Evolutionary conservation across 306 rosid genomes (phyloP).

Genomic region (Boehmeria nivea): DNA sequence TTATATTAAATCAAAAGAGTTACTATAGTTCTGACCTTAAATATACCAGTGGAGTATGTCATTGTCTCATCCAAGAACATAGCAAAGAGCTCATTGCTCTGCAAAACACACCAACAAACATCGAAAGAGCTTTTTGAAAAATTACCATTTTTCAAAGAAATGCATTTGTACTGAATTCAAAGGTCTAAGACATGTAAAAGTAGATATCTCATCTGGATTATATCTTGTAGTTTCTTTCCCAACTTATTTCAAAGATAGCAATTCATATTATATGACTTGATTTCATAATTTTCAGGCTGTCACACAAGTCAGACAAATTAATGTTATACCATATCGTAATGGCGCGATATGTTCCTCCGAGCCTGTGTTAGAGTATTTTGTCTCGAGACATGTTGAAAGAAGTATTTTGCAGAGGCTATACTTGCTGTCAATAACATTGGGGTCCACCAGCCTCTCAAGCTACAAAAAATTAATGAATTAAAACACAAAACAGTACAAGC

Average conservation of each 20-base stretch:
- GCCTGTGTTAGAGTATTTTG: constrained; percentile 82
- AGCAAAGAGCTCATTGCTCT: constrained; percentile 85
- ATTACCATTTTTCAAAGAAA: too few relatives aligned
- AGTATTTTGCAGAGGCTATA: constrained; percentile 69
- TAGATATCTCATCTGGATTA: not conserved
- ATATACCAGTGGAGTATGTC: constrained; percentile 73
- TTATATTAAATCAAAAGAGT: not conserved
- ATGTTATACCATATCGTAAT: constrained; percentile 77
- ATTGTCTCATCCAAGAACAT: constrained; percentile 80
- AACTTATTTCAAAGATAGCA: not conserved
- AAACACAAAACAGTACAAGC: not conserved
- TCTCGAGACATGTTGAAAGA: constrained; percentile 64
- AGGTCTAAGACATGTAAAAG: too few relatives aligned
- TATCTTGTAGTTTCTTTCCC: not conserved
- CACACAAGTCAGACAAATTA: too few relatives aligned
- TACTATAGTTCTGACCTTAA: constrained; percentile 48
- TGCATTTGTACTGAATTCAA: too few relatives aligned
- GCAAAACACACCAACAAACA: constrained; percentile 26
- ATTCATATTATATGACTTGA: not conserved
- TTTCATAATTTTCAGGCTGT: not conserved
- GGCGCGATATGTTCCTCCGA: constrained; percentile 82
- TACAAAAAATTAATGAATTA: constrained; percentile 10
- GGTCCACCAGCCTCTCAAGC: constrained; percentile 89
- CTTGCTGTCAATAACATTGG: constrained; percentile 71
- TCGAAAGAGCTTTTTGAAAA: too few relatives aligned